Base-by-base conservation (phyloP, 1,284 basidiomycete genomes). In the Puccinia horiana region DNA sequence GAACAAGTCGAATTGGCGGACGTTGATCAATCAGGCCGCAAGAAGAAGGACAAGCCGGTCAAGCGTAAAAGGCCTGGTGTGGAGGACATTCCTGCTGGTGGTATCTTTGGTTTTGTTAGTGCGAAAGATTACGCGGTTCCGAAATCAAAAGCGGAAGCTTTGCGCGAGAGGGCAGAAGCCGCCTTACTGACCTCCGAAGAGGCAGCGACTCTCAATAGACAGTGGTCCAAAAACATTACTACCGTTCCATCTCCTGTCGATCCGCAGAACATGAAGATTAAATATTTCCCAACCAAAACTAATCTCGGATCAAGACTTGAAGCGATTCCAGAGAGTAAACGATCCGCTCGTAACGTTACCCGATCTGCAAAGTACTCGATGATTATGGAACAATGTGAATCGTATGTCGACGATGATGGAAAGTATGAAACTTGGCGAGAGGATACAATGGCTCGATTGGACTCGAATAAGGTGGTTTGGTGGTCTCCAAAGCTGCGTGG, bases 81-180 rank as follows among this genome's bases (percentile, higher is more conserved):
- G n/a, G 82, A 84, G 18, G 86, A 86, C 82, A 85, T 87, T 52
- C 87, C 86, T 0, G 76, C 75, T 20, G 69, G 69, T 9, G 69
- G 67, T 61, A 14, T 70, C n/a, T 32, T 47, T 44, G 78, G 78
- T n/a, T 80, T 80, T n/a, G 78, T 80, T 29, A 80, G 42, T 73
- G 78, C 67, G 11, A 70, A 80, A 47, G 67, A 80, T 11, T 80
- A 56, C 58, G 18, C 56, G 44, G 67, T 80, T 35, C 37, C 67
- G 5, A 80, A 73, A 35, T 72, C 78, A 12, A 49, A 56, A 26
- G 26, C 35, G 12, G 78, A 72, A 42, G 29, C 35, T 11, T 23
- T 76, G n/a, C 37, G 37, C 14, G 20, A 56, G 29, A 44, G 78
- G 11, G 29, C 69, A n/a, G 47, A 80, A n/a, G 78, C 67, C 4